Percentiles rank a stretch among this genome's conserved stretches.
Evolutionary conservation across 164 flowering plant species (phyloP).

Genomic region (Cinnamomum chago): DNA sequence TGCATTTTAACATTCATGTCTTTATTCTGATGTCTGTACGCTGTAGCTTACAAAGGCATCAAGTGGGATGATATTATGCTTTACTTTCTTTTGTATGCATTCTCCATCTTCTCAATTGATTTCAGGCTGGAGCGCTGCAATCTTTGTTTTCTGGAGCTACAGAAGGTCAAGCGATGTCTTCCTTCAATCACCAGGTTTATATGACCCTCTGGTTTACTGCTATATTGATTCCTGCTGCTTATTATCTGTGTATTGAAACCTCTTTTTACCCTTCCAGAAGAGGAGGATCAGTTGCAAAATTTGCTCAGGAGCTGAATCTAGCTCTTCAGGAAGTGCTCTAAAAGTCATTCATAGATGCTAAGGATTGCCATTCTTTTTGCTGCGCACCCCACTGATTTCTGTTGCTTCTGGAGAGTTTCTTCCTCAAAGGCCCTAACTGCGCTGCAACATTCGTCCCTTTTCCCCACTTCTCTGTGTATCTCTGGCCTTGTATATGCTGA

Average conservation of each 20-base stretch:
- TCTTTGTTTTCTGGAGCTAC: slow-evolving; percentile 74
- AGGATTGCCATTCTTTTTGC: slow-evolving; percentile 13
- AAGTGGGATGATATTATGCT: no score
- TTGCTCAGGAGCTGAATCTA: slow-evolving; percentile 64
- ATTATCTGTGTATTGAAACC: background rate
- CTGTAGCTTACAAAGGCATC: no score
- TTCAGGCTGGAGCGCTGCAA: slow-evolving; percentile 86
- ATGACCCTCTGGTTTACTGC: background rate
- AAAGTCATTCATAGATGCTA: slow-evolving; percentile 5
- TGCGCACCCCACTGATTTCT: background rate
- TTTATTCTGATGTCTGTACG: no score
- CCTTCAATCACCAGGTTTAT: slow-evolving; percentile 65
- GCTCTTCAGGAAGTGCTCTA: slow-evolving; percentile 55
- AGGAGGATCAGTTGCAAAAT: slow-evolving; percentile 81
- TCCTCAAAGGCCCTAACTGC: background rate
- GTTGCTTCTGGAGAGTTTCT: slow-evolving; percentile 8
- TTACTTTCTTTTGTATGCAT: no score
- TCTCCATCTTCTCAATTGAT: slow-evolving; percentile 6
- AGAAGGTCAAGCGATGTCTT: slow-evolving; percentile 63
- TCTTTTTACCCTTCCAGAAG: slow-evolving; percentile 36
- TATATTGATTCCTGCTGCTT: background rate
- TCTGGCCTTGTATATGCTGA: slow-evolving; percentile 17
- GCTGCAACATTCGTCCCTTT: background rate
- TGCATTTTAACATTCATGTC: slow-evolving; percentile 3
- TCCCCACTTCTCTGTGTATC: background rate